Evolutionary conservation across 805 yeast genomes (phyloP).

Genomic region (Grigorovia humatica): DNA sequence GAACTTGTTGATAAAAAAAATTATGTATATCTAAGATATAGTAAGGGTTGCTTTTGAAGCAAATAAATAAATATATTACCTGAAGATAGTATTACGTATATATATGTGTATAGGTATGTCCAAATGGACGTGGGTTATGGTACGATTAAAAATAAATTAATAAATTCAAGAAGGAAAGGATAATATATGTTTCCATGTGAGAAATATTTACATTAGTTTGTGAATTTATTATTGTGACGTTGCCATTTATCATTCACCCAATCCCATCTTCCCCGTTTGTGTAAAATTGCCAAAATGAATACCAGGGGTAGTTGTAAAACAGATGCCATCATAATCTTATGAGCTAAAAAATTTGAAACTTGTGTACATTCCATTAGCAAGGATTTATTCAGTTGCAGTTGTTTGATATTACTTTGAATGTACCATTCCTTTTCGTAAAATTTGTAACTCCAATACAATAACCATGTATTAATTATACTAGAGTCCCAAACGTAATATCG

Average conservation of each 20-base stretch:
- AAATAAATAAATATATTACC: too few species aligned
- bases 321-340: slow-evolving; percentile 84
- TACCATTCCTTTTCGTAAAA: slow-evolving; percentile 78
- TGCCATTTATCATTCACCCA: slow-evolving; percentile 31
- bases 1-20: too few species aligned
- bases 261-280: slow-evolving; percentile 94
- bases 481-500: slow-evolving; percentile 74
- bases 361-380: slow-evolving; percentile 23
- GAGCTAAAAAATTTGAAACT: slow-evolving; percentile 60
- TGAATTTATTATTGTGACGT: background rate
- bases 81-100: too few species aligned
- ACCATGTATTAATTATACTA: slow-evolving; percentile 74
- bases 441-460: slow-evolving; percentile 62
- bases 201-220: too few species aligned
- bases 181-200: too few species aligned
- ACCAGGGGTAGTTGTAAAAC: slow-evolving; percentile 91
- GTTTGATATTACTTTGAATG: slow-evolving; percentile 22
- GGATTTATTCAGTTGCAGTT: slow-evolving; percentile 39
- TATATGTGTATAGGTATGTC: too few species aligned
- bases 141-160: too few species aligned
- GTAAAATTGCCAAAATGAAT: slow-evolving; percentile 82
- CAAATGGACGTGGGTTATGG: too few species aligned
- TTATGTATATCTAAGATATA: too few species aligned
- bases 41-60: too few species aligned
- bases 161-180: too few species aligned